Evolutionary conservation across 768 basidiomycete genomes (phyloP).

Genomic region (Mycena olivaceomarginata): DNA sequence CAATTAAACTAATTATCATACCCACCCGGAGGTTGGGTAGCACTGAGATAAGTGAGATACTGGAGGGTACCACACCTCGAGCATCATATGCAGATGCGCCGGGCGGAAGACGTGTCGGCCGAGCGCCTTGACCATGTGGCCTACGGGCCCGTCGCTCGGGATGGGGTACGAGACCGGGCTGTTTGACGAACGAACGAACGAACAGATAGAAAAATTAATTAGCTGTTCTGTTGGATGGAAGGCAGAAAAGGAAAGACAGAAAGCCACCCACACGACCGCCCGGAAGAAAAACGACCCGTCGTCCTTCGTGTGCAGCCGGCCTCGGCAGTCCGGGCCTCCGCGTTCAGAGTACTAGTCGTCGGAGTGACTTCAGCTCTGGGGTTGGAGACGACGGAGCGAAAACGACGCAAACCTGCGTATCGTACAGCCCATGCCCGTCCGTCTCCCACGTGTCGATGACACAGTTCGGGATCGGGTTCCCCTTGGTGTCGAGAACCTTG

Average conservation of each 20-base stretch:
- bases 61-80: slow-evolving; percentile 64
- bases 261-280: slow-evolving; percentile 72
- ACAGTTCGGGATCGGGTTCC: slow-evolving; percentile 79
- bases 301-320: slow-evolving; percentile 72
- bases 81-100: slow-evolving; percentile 86
- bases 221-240: no score
- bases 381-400: no score
- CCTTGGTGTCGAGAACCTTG: slow-evolving; percentile 75
- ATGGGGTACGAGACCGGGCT: slow-evolving; percentile 83
- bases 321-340: slow-evolving; percentile 82
- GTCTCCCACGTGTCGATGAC: slow-evolving; percentile 92
- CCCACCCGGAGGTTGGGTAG: no score
- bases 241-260: not conserved
- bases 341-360: slow-evolving; percentile 71
- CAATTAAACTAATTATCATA: no score
- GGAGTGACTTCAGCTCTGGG: not conserved
- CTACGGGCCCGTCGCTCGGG: slow-evolving; percentile 87
- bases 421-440: slow-evolving; percentile 73
- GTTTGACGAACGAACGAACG: not conserved
- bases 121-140: slow-evolving; percentile 71
- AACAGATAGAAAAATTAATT: no score
- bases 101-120: slow-evolving; percentile 87
- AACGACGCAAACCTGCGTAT: slow-evolving; percentile 55
- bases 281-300: slow-evolving; percentile 84
- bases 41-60: no score